These are phyloP conservation scores for Citrullus amarus DNA, from an alignment of 306 rosid species.

Conservation along the genomic window DNA sequence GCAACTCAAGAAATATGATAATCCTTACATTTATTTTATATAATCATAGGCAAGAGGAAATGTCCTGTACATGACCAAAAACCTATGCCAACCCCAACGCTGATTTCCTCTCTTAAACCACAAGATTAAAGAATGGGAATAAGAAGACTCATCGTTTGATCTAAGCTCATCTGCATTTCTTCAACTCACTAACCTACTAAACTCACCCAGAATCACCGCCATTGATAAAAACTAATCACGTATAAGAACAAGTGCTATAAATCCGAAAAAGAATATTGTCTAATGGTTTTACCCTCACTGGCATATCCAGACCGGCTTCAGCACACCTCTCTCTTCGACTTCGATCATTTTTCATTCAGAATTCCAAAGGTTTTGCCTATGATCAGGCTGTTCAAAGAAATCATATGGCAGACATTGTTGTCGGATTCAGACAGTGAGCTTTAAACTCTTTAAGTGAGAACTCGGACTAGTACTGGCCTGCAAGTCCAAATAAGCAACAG, in stretches of 20 bases:
- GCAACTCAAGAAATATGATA: background rate
- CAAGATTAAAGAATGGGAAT: background rate
- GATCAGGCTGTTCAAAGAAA: background rate
- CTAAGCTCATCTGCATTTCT: background rate
- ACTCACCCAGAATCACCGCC: background rate
- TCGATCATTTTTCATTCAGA: background rate
- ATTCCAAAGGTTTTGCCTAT: background rate
- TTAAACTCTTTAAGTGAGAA: background rate
- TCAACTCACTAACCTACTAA: background rate
- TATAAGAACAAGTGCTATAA: background rate
- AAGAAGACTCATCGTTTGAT: background rate
- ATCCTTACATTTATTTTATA: background rate
- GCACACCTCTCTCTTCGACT: background rate
- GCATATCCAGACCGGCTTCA: background rate
- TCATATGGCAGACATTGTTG: background rate
- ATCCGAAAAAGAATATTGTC: background rate
- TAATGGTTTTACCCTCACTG: background rate
- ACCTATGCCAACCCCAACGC: background rate
- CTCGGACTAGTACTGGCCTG: background rate
- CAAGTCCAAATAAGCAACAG: background rate
- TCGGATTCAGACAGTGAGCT: background rate
- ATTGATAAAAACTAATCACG: background rate
- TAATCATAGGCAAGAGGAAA: background rate
- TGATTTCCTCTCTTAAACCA: background rate
- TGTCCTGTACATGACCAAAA: background rate